Percentiles rank a stretch among this genome's conserved stretches.
These are phyloP conservation scores for Nigrospora oryzae DNA, from an alignment of 2,329 filamentous ascomycete species.

Conservation along the genomic window DNA sequence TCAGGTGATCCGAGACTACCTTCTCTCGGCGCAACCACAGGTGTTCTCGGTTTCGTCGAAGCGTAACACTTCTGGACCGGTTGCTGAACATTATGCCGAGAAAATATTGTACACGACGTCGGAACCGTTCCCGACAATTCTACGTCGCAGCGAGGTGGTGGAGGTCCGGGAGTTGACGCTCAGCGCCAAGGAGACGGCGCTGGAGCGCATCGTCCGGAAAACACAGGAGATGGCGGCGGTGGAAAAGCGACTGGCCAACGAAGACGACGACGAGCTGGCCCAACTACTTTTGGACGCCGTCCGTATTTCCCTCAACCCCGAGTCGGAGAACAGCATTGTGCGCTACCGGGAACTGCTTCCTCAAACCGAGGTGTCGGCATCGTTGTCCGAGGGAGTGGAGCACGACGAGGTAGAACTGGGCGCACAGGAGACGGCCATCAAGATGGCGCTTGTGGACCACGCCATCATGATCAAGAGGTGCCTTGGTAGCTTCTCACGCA, in stretches of 20 bases:
- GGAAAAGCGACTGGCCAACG: conserved; percentile 65
- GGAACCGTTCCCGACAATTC: conserved; percentile 83
- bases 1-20: conserved; percentile 76
- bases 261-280: conserved; percentile 64
- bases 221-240: conserved; percentile 74
- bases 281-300: conserved; percentile 67
- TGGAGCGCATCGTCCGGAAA: conserved; percentile 86
- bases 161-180: conserved; percentile 58
- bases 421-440: conserved; percentile 68
- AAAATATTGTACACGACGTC: conserved; percentile 79
- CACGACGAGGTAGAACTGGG: conserved; percentile 40
- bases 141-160: conserved; percentile 80
- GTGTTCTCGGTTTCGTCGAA: conserved; percentile 70
- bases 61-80: conserved; percentile 59
- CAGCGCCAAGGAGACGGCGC: conserved; percentile 72
- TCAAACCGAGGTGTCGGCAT: conserved; percentile 31
- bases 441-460: conserved; percentile 81
- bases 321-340: conserved; percentile 68
- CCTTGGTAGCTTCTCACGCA: conserved; percentile 59
- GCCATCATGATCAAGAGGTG: conserved; percentile 81
- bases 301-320: conserved; percentile 65
- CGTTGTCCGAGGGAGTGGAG: conserved; percentile 32
- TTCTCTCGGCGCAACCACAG: conserved; percentile 69
- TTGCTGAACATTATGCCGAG: conserved; percentile 68
- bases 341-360: conserved; percentile 71